Base-by-base conservation (phyloP, 768 basidiomycete species). In the Leccinum fibrillosum region DNA sequence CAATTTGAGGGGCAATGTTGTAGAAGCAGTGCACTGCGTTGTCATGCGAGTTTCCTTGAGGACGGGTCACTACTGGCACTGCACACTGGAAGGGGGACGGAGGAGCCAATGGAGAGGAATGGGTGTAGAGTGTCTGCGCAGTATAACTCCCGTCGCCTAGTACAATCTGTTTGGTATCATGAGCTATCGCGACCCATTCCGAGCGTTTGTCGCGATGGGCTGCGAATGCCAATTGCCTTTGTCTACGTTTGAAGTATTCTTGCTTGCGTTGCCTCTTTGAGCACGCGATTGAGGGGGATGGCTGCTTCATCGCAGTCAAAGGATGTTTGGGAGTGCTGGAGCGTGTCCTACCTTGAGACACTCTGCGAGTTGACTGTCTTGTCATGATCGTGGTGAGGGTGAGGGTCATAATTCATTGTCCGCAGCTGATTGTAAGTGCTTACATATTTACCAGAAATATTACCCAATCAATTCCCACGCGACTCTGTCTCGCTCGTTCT, bases 71-170 rank as follows among this genome's bases (percentile, higher is more conserved):
- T 44, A 66, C 34, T 19, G 58, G 56, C 53, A 25, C 44, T 42
- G 61, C 58, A 59, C n/a, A 54, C 44, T 59, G 56, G 44, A 68
- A 68, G 6, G 67, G 59, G 25, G 65, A 66, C 30, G 54, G 44
- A 32, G 61, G 32, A 32, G 58, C 37, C 28, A 42, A 53, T 4
- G 52, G 52, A 34, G 52, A 23, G 47, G 57, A 34, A 49, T 54
- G 49, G 45, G 59, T 50, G n/a, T 61, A 52, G 21, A 58, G 50
- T 48, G 49, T 62, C 58, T 72, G 72, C 61, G 73, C 69, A 55
- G 68, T 64, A 68, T 78, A 78, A 70, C 75, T 68, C 62, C 77
- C 77, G 67, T 76, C 71, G 17, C 75, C 77, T 55, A 75, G 67
- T 54, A 76, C 68, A 51, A 78, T 74, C 52, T 61, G 61, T 49